Conservation (phyloP, 179 eudicot genomes). For the Beta lomatogona region DNA sequence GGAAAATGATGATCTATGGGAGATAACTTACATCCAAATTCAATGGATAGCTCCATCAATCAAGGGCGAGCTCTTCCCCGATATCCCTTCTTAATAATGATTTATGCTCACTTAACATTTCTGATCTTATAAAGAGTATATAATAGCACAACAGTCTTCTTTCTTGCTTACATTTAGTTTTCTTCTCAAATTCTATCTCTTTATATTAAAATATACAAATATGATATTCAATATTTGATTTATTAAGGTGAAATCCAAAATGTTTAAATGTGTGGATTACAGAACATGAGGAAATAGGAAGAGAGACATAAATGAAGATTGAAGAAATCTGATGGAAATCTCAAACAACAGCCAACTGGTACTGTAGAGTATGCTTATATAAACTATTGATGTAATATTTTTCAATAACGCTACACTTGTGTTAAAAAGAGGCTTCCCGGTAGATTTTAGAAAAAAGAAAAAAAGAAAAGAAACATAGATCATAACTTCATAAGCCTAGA, state of each 20-base stretch:
- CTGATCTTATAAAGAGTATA: background rate
- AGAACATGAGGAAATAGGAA: too few species aligned
- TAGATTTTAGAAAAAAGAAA: background rate
- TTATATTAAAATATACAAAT: too few species aligned
- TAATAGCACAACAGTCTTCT: background rate
- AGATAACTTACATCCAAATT: slow-evolving; percentile 82
- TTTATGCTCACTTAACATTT: background rate
- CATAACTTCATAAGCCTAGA: background rate
- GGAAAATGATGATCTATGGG: slow-evolving; percentile 92
- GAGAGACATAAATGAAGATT: too few species aligned
- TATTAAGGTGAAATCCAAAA: too few species aligned
- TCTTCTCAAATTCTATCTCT: too few species aligned
- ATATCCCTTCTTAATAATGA: background rate
- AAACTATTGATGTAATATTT: background rate
- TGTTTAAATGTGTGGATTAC: too few species aligned
- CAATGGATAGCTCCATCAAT: slow-evolving; percentile 98
- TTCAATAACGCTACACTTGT: background rate
- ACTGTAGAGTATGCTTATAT: background rate
- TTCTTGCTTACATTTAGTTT: background rate
- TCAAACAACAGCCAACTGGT: background rate
- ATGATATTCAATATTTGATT: too few species aligned
- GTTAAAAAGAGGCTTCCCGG: background rate
- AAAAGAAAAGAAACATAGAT: background rate
- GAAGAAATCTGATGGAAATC: background rate
- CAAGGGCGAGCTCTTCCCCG: slow-evolving; percentile 72